Evolutionary conservation across 2,329 filamentous ascomycete genomes (phyloP).

Genomic region (Aureobasidium sp.): DNA sequence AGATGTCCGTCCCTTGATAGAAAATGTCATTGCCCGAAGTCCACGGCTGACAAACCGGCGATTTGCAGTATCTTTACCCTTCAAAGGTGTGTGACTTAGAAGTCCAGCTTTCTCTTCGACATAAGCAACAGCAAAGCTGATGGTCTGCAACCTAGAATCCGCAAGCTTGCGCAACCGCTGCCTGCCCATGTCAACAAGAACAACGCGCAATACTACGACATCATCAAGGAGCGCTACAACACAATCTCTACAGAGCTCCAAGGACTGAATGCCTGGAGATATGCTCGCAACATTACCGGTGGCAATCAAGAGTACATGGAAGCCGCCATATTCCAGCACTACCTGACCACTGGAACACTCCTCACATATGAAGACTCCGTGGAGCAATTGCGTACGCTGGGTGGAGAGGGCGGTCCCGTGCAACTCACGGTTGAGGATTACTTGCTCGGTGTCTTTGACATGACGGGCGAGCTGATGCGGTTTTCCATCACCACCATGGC

Average conservation of each 20-base stretch:
- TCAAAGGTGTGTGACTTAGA: slow-evolving; percentile 49
- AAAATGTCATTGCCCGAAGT: background rate
- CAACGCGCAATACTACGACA: slow-evolving; percentile 59
- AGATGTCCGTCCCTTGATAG: slow-evolving; percentile 58
- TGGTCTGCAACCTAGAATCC: slow-evolving; percentile 47
- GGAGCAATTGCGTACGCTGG: slow-evolving; percentile 31
- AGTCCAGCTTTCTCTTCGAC: background rate
- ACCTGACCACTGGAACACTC: slow-evolving; percentile 69
- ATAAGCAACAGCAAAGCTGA: background rate
- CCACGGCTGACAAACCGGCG: slow-evolving; percentile 19
- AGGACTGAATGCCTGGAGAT: slow-evolving; percentile 74
- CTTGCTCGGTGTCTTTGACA: slow-evolving; percentile 82
- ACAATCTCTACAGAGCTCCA: slow-evolving; percentile 66
- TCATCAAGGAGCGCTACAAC: slow-evolving; percentile 63
- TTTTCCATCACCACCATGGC: slow-evolving; percentile 88
- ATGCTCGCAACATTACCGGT: slow-evolving; percentile 65
- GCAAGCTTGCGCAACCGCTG: slow-evolving; percentile 52
- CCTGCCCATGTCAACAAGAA: slow-evolving; percentile 64
- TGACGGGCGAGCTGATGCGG: slow-evolving; percentile 94
- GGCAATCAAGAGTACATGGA: slow-evolving; percentile 94
- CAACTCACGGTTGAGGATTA: slow-evolving; percentile 75
- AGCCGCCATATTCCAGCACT: slow-evolving; percentile 81
- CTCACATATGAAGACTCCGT: slow-evolving; percentile 59
- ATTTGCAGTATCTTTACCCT: slow-evolving; percentile 66
- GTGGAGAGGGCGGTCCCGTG: slow-evolving; percentile 44